Conservation (phyloP, 2,329 filamentous ascomycete species). For the Pyricularia sp. region DNA sequence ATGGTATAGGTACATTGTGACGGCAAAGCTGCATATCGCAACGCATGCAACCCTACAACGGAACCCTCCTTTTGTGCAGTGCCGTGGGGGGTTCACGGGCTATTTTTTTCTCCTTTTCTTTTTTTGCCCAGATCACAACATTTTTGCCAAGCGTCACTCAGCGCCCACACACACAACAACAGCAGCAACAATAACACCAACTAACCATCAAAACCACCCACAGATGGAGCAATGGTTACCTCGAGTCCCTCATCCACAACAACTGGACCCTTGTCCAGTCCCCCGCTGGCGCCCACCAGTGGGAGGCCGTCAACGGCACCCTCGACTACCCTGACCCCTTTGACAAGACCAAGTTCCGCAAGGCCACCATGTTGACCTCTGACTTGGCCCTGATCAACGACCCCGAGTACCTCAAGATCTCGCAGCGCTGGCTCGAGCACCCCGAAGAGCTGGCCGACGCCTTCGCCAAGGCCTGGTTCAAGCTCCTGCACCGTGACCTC, state of each 20-base stretch:
- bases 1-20: neutral
- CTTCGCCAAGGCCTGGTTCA: constrained; percentile 66
- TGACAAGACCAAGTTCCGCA: constrained; percentile 57
- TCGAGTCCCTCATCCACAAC: constrained; percentile 65
- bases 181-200: neutral
- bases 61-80: neutral
- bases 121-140: neutral
- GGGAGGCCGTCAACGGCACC: constrained; percentile 57
- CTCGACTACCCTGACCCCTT: constrained; percentile 59
- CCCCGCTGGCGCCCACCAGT: constrained; percentile 64
- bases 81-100: neutral
- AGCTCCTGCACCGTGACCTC: constrained; percentile 68
- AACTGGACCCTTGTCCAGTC: constrained; percentile 65
- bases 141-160: neutral
- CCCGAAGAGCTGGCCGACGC: constrained; percentile 55
- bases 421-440: constrained; percentile 54
- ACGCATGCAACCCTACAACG: neutral
- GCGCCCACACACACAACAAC: neutral
- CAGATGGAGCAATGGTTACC: constrained; percentile 66
- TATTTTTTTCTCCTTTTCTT: neutral
- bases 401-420: constrained; percentile 61
- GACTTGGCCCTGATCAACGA: constrained; percentile 62
- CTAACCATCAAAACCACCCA: neutral
- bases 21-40: neutral
- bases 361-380: constrained; percentile 61